Base-by-base conservation (phyloP, 352 stramenopile species). In the Pythium brachiatum region DNA sequence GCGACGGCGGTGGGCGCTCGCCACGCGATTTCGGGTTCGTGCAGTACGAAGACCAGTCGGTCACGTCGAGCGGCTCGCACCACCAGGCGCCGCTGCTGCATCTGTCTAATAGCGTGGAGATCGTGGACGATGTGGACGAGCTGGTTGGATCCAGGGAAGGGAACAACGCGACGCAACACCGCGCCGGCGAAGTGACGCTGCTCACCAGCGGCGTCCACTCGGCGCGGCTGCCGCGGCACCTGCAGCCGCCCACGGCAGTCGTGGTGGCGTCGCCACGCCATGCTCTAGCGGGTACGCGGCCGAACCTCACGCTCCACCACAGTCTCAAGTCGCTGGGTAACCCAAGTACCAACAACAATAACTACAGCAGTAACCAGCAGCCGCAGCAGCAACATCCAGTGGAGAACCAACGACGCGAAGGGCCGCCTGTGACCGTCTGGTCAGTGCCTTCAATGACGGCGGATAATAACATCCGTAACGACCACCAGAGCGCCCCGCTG, bases 11-110 rank as follows among this genome's bases (percentile, higher is more conserved):
- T 31, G 16, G 21, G 27, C 21, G 31, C 13, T 83, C 71, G 3
- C 78, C 82, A 12, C 66, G 72, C 7, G 70, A 68, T 16, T 78
- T 64, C 25, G 82, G 83, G 11, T 75, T 90, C 50, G 67, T 75
- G 38, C 59, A 65, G 25, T 80, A 73, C 69, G 71, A 71, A 59
- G 75, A 84, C 46, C 81, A 85, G 51, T 84, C 78, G 41, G 69
- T 70, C 34, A 79, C 79, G 15, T 89, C 75, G 15, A 82, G 77
- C 32, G 83, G 88, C 59, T 92, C 83, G 27, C 68, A 87, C 47
- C 73, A 71, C 23, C 71, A 87, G 13, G 83, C 83, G 53, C 72
- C 74, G 7, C 75, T 77, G 29, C 53, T 74, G 64, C 66, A 83
- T 62, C 60, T 64, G 25, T 57, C 62, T 65, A 58, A 32, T 23